phyloP scores from a whole-genome alignment of 192 early-diverging fungal genomes.

The Coemansia sp. region DNA sequence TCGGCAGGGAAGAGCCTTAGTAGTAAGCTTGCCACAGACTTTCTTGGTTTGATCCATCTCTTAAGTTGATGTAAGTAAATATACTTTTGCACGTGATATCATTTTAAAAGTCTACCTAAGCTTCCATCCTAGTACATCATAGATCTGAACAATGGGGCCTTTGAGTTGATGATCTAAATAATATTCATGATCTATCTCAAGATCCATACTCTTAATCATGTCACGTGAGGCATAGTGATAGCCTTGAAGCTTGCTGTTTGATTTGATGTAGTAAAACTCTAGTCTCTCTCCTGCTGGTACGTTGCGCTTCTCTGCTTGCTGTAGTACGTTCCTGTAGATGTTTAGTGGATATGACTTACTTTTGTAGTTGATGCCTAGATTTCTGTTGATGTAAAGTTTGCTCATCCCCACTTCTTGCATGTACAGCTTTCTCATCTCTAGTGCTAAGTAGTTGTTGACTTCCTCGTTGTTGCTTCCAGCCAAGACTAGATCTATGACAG shows the following conservation, averaged over 20 bases:
- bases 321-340: conserved; percentile 9
- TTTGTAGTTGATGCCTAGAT: conserved; percentile 16
- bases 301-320: conserved; percentile 1
- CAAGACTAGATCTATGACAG: conserved; percentile 10
- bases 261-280: conserved; percentile 15
- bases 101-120: not conserved
- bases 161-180: conserved; percentile 17
- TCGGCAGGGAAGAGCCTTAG: too few relatives aligned
- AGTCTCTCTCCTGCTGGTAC: conserved; percentile 21
- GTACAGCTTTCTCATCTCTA: not conserved
- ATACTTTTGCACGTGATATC: too few relatives aligned
- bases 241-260: conserved; percentile 6
- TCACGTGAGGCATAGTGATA: conserved; percentile 10
- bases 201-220: conserved; percentile 5
- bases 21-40: too few relatives aligned
- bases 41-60: too few relatives aligned
- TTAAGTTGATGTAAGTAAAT: too few relatives aligned
- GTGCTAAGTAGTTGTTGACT: not conserved
- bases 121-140: not conserved
- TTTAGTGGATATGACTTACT: conserved; percentile 7
- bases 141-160: conserved; percentile 5
- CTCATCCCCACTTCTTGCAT: not conserved
- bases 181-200: conserved; percentile 12
- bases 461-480: not conserved
- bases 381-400: conserved; percentile 11